Conservation (phyloP, 1,284 basidiomycete genomes). For the Sporisorium scitamineum region DNA sequence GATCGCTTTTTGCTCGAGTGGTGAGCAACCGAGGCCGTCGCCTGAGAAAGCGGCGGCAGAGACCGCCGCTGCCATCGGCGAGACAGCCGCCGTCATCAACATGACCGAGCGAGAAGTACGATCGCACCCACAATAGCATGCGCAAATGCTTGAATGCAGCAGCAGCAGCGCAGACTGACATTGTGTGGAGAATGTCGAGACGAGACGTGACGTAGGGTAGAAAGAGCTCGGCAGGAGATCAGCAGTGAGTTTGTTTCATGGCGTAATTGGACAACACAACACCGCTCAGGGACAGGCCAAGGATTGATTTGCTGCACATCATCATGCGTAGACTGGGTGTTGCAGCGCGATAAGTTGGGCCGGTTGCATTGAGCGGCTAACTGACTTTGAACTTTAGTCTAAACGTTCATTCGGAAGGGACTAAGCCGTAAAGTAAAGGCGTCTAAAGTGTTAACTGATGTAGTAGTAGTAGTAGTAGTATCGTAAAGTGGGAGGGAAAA, state of each 20-base stretch:
- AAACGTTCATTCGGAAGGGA: conserved; percentile 1
- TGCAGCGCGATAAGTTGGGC: background rate
- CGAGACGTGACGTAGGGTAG: background rate
- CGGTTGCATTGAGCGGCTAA: background rate
- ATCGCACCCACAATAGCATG: background rate
- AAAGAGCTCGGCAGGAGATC: background rate
- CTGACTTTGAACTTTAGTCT: conserved; percentile 8
- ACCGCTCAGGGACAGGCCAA: background rate
- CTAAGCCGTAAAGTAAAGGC: background rate
- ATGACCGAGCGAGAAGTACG: background rate
- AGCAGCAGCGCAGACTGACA: too few species aligned
- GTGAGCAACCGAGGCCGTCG: background rate
- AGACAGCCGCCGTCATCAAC: background rate
- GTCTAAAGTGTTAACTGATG: too few species aligned
- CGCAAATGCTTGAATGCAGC: background rate
- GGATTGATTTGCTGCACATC: too few species aligned
- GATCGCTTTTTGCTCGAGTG: background rate
- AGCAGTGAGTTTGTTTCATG: background rate
- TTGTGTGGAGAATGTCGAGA: too few species aligned
- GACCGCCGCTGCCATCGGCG: conserved; percentile 28
- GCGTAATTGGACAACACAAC: background rate
- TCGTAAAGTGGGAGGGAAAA: too few species aligned
- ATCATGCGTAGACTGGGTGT: background rate
- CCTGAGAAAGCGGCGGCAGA: conserved; percentile 8
- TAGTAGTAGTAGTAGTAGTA: background rate